Evolutionary conservation across 75 land plant genomes (phyloP).

Genomic region (Gnetum montanum): DNA sequence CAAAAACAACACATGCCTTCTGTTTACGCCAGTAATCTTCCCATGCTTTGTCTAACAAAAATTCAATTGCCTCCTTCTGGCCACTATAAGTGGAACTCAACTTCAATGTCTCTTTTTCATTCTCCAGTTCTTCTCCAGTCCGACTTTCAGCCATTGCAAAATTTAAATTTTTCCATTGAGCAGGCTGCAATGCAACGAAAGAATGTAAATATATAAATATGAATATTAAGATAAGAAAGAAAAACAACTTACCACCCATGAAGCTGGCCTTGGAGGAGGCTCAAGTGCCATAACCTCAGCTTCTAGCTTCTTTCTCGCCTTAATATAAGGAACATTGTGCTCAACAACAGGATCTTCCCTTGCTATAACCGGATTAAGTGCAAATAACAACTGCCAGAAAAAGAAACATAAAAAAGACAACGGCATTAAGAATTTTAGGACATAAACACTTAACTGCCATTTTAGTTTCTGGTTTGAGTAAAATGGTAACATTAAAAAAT

Average conservation of each 20-base stretch:
- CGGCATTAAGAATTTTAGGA: not conserved
- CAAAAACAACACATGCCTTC: constrained; percentile 32
- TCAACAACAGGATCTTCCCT: constrained; percentile 71
- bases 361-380: constrained; percentile 68
- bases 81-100: constrained; percentile 55
- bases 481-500: not conserved
- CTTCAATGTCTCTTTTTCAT: constrained; percentile 54
- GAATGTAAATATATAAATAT: not conserved
- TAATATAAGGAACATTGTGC: constrained; percentile 71
- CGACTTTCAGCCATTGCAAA: constrained; percentile 56
- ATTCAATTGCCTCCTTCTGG: constrained; percentile 55
- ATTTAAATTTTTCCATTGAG: constrained; percentile 29
- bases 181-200: not conserved
- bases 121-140: constrained; percentile 64
- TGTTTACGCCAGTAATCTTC: constrained; percentile 73
- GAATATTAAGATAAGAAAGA: not conserved
- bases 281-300: constrained; percentile 72
- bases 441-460: not conserved
- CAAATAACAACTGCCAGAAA: constrained; percentile 48
- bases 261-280: constrained; percentile 74
- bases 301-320: constrained; percentile 61
- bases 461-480: not conserved
- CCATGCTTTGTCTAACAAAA: constrained; percentile 67
- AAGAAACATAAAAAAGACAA: no score
- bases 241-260: constrained; percentile 70